Percentiles rank a stretch among this genome's conserved stretches.
These are phyloP conservation scores for Lactarius sp. DNA, from an alignment of 768 basidiomycete genomes.

Conservation along the genomic window DNA sequence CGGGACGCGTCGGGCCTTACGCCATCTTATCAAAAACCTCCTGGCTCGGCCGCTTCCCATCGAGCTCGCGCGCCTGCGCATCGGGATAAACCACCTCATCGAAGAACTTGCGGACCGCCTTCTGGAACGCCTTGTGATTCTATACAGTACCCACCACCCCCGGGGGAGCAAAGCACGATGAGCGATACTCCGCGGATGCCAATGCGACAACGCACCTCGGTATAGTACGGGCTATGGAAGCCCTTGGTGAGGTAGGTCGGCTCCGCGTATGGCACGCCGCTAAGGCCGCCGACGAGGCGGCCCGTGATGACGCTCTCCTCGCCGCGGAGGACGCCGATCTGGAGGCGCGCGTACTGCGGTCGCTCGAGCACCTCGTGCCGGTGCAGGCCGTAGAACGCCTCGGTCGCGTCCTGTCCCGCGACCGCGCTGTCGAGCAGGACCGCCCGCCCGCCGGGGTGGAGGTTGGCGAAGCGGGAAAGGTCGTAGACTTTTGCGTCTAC, in stretches of 20 bases:
- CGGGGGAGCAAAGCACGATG: conserved; percentile 30
- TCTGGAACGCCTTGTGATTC: conserved; percentile 61
- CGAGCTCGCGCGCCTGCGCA: conserved; percentile 63
- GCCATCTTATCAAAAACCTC: conserved; percentile 80
- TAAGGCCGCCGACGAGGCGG: conserved; percentile 52
- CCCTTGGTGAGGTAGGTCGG: conserved; percentile 71
- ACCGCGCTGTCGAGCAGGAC: conserved; percentile 48
- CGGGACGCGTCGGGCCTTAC: conserved; percentile 34
- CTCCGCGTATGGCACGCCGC: conserved; percentile 79
- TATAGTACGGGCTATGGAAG: conserved; percentile 74
- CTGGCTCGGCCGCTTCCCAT: conserved; percentile 83
- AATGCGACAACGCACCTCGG: conserved; percentile 42
- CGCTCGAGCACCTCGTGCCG: conserved; percentile 72
- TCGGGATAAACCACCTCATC: conserved; percentile 56
- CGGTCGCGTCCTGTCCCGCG: conserved; percentile 80
- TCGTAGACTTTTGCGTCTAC: conserved; percentile 81
- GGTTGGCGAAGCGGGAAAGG: conserved; percentile 69
- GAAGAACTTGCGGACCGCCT: conserved; percentile 57
- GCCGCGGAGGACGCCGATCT: conserved; percentile 62
- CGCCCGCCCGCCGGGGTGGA: conserved; percentile 83
- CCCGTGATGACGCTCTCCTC: conserved; percentile 51
- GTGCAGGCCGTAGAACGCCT: conserved; percentile 83
- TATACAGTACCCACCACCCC: conserved; percentile 41
- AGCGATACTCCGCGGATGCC: too few species aligned
- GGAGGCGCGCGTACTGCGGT: conserved; percentile 65